These are phyloP conservation scores for Ophiostoma perfectum DNA, from an alignment of 2,329 filamentous ascomycete species.

Conservation along the genomic window DNA sequence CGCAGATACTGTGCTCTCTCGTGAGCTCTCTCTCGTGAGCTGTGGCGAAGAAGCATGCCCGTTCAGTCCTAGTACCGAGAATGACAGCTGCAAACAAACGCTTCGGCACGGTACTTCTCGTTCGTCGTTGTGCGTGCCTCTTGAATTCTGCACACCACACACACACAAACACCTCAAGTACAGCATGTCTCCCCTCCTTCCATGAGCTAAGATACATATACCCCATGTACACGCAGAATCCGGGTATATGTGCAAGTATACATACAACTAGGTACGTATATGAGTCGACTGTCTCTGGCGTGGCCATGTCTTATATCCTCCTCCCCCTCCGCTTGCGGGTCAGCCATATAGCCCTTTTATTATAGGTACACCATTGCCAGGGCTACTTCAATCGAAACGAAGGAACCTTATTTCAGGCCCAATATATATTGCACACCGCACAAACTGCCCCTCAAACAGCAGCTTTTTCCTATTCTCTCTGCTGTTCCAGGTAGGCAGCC, in stretches of 20 bases:
- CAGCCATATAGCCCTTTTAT: slow-evolving; percentile 16
- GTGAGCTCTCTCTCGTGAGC: background rate
- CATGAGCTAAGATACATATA: background rate
- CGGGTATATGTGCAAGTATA: background rate
- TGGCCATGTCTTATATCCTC: slow-evolving; percentile 16
- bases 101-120: slow-evolving; percentile 18
- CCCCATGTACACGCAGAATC: background rate
- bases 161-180: background rate
- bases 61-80: slow-evolving; percentile 23
- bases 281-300: background rate
- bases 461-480: background rate
- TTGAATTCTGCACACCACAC: background rate
- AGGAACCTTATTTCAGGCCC: slow-evolving; percentile 23
- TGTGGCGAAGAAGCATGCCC: slow-evolving; percentile 3
- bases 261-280: background rate
- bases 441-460: slow-evolving; percentile 20
- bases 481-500: background rate
- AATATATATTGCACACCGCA: slow-evolving; percentile 17
- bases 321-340: slow-evolving; percentile 14
- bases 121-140: slow-evolving; percentile 4
- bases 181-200: background rate
- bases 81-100: slow-evolving; percentile 23
- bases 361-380: slow-evolving; percentile 23
- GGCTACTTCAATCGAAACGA: slow-evolving; percentile 20
- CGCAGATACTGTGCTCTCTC: background rate